These are phyloP conservation scores for Phlebopus sp. DNA, from an alignment of 1,284 basidiomycete genomes.

Conservation along the genomic window DNA sequence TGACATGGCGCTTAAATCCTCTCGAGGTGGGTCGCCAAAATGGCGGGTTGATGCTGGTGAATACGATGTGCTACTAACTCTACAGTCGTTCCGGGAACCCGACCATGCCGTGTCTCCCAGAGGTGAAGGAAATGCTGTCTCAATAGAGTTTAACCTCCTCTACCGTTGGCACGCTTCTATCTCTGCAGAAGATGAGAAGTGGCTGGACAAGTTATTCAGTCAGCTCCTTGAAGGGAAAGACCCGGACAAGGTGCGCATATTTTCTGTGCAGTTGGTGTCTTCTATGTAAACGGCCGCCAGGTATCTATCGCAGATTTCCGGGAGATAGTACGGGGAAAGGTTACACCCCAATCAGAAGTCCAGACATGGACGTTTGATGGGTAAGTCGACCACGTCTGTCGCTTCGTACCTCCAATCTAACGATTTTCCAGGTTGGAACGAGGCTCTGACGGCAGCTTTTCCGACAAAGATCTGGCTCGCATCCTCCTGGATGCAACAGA, in stretches of 20 bases:
- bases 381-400: slow-evolving; percentile 32
- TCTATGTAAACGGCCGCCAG: slow-evolving; percentile 30
- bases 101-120: slow-evolving; percentile 40
- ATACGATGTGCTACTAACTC: not conserved
- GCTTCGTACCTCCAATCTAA: not conserved
- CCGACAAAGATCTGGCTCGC: slow-evolving; percentile 65
- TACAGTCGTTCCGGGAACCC: slow-evolving; percentile 23
- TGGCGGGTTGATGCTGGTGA: not conserved
- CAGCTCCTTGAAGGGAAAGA: slow-evolving; percentile 43
- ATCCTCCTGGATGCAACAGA: slow-evolving; percentile 68
- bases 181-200: slow-evolving; percentile 56
- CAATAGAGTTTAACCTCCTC: slow-evolving; percentile 72
- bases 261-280: slow-evolving; percentile 1
- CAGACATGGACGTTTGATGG: slow-evolving; percentile 53
- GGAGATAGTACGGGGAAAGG: slow-evolving; percentile 33
- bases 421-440: slow-evolving; percentile 45
- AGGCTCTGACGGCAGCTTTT: slow-evolving; percentile 53
- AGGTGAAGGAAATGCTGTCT: slow-evolving; percentile 70
- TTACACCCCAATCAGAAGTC: slow-evolving; percentile 35
- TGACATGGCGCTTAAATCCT: slow-evolving; percentile 46
- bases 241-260: slow-evolving; percentile 34
- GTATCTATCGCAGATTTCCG: slow-evolving; percentile 44
- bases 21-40: slow-evolving; percentile 35
- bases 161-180: slow-evolving; percentile 76
- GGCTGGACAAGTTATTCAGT: slow-evolving; percentile 54